Conservation (phyloP, 2,329 filamentous ascomycete genomes). For the Aspergillus sergii region DNA sequence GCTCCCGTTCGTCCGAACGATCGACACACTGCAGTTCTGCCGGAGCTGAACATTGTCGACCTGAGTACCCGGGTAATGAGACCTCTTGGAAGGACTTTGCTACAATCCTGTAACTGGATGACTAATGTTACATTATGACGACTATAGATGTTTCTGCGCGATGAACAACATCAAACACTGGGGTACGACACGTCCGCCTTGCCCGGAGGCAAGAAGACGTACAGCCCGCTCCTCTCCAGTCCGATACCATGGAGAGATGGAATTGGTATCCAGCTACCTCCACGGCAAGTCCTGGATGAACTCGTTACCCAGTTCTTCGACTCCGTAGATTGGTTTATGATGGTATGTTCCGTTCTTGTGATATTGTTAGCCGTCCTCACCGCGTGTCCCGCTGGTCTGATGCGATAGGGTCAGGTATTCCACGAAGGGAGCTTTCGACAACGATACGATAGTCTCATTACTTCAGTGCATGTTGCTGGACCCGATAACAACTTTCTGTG, state of each 20-base stretch:
- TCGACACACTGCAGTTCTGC: not conserved
- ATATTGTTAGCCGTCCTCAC: not conserved
- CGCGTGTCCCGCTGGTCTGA: not conserved
- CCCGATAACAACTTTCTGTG: constrained; percentile 12
- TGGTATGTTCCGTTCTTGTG: constrained; percentile 8
- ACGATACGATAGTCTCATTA: constrained; percentile 13
- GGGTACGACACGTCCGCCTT: not conserved
- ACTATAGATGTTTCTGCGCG: not conserved
- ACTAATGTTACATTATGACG: not conserved
- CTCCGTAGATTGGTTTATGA: constrained; percentile 17
- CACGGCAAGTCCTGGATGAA: constrained; percentile 4
- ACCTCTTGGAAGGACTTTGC: too few species aligned
- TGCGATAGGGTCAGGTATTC: constrained; percentile 9
- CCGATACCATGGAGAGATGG: constrained; percentile 9
- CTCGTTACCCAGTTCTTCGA: constrained; percentile 12
- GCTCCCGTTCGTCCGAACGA: not conserved
- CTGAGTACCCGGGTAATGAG: not conserved
- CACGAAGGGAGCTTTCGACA: constrained; percentile 17
- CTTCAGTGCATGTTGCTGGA: not conserved
- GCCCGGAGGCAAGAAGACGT: not conserved
- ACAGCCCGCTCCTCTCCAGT: not conserved
- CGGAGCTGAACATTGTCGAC: constrained; percentile 2
- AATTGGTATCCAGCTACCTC: constrained; percentile 7
- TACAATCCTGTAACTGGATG: not conserved
- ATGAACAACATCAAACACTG: not conserved